These are phyloP conservation scores for Starmerella apis DNA, from an alignment of 805 yeast species.

Conservation along the genomic window DNA sequence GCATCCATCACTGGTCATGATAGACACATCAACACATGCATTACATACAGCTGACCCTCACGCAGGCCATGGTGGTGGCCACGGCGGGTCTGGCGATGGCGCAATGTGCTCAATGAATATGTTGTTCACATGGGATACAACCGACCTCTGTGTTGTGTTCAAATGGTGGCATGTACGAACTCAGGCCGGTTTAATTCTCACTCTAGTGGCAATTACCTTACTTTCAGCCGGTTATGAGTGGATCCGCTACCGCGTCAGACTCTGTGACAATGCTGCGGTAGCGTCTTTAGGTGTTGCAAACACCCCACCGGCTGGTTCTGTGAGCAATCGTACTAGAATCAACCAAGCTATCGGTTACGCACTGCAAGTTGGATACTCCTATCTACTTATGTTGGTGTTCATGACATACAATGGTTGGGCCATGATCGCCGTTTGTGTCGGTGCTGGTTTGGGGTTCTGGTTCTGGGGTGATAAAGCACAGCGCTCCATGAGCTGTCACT, in stretches of 20 bases:
- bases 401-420: constrained; percentile 83
- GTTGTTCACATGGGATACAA: constrained; percentile 72
- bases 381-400: constrained; percentile 61
- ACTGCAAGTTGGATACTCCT: constrained; percentile 26
- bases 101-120: constrained; percentile 33
- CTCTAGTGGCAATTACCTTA: constrained; percentile 41
- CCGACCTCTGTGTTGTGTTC: constrained; percentile 61
- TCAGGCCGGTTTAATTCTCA: constrained; percentile 40
- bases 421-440: constrained; percentile 60
- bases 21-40: background rate
- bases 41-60: constrained; percentile 2
- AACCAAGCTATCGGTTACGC: constrained; percentile 25
- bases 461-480: constrained; percentile 38
- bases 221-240: constrained; percentile 54
- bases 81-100: constrained; percentile 21
- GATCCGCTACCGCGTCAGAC: constrained; percentile 32
- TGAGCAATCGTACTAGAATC: constrained; percentile 1
- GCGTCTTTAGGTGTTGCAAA: constrained; percentile 1
- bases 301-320: constrained; percentile 1
- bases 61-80: constrained; percentile 22
- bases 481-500: constrained; percentile 26
- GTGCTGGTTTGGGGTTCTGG: constrained; percentile 62
- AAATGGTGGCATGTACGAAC: constrained; percentile 70
- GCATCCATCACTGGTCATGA: background rate
- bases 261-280: constrained; percentile 18